Evolutionary conservation across 805 yeast species (phyloP), one percentile per base, ranked within the genome.

Genomic region (Hanseniaspora vineae): DNA sequence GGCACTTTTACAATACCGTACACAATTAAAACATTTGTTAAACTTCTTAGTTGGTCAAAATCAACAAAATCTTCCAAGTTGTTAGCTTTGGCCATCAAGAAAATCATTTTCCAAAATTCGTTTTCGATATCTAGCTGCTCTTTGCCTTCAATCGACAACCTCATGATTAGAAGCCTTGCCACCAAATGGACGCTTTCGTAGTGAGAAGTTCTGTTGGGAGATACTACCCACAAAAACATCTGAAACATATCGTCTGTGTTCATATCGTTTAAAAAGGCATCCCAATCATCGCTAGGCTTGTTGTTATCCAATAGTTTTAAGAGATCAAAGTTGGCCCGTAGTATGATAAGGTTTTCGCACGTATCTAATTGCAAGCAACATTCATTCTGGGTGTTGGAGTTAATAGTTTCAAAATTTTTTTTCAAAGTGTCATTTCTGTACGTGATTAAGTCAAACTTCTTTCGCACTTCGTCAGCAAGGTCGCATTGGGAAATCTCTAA

Each of bases 351-450:
- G 15, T 20, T 23, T 13, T 40, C 14, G 13, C 20, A 12, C 13
- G 19, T 6, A 20, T 19, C n/a, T 19, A 20, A 13, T 10, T 40
- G 19, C 12, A 20, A 4, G 10, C 13, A 18, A 20, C 11, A 19
- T 5, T 18, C 32, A 3, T 18, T 20, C 29, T 18, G 11, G 5
- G 19, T 2, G 12, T 6, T 5, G 5, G 40, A 10, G 6, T 5
- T n/a, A 5, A 6, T 15, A 13, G 3, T 31, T 20, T 40, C 15
- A 40, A 40, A 40, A 56, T 76, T 78, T 43, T 78, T 67, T 72
- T 80, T 78, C 46, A 83, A 65, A 2, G 87, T 80, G 62, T 82
- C 87, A 58, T 83, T 83, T 57, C 89, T 65, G 55, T 78, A 80
- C 45, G 78, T 73, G 5, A 82, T 75, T 31, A 81, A 57, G 45